These are phyloP conservation scores for Hemisphaericaspora xylanilytica DNA, from an alignment of 1,139 yeast species.

Conservation along the genomic window DNA sequence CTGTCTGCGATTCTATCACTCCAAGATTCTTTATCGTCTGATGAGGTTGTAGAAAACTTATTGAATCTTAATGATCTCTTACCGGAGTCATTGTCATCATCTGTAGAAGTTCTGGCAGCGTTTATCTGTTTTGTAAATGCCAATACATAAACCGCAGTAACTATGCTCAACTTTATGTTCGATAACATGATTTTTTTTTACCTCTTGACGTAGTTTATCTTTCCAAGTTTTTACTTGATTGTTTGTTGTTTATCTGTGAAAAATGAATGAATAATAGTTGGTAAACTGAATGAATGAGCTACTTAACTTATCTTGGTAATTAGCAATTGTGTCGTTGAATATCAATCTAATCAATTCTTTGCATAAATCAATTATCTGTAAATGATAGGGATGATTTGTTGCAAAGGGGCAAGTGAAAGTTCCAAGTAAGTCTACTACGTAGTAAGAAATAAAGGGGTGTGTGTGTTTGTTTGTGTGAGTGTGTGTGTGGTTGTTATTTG, in stretches of 20 bases:
- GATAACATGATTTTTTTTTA: constrained; percentile 8
- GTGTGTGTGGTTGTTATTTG: too few species aligned
- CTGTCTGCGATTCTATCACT: not conserved
- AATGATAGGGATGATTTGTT: too few species aligned
- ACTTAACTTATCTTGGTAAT: not conserved
- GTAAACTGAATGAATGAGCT: constrained; percentile 3
- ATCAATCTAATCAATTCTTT: too few species aligned
- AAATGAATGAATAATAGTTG: constrained; percentile 13
- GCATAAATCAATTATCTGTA: too few species aligned
- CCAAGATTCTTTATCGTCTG: constrained; percentile 3
- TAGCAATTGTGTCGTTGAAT: too few species aligned
- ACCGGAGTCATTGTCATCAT: not conserved
- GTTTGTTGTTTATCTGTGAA: not conserved
- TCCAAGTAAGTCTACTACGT: too few species aligned
- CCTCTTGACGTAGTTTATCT: not conserved
- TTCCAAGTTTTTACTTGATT: not conserved
- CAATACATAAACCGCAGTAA: constrained; percentile 11
- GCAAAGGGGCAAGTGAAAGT: too few species aligned
- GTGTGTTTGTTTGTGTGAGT: too few species aligned
- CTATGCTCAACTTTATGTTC: constrained; percentile 10
- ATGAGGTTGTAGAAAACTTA: not conserved
- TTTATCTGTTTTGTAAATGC: constrained; percentile 8
- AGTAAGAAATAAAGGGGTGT: too few species aligned
- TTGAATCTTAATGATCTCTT: not conserved
- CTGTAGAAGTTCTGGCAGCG: constrained; percentile 1